A percentile compares a stretch with the other conserved stretches of the same genome.
Conservation (phyloP, 2,329 filamentous ascomycete species). For the Penicillium sp. region DNA sequence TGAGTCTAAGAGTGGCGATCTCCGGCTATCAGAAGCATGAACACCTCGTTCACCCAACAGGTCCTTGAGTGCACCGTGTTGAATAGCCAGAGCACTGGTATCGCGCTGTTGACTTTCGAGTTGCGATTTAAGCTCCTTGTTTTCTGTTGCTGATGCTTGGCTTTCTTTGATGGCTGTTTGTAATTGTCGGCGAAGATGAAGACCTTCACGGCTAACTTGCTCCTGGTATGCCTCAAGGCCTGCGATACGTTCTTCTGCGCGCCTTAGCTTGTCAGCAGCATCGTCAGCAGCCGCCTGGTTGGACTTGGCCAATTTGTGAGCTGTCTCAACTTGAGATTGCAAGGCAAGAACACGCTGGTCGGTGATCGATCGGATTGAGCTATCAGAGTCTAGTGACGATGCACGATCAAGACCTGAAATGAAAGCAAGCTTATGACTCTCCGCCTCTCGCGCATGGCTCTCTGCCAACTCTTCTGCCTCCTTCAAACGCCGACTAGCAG, state of each 20-base stretch:
- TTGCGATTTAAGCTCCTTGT: constrained; percentile 76
- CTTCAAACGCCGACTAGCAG: constrained; percentile 66
- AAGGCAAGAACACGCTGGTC: constrained; percentile 64
- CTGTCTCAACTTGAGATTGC: constrained; percentile 72
- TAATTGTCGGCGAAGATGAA: constrained; percentile 83
- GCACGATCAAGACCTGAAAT: constrained; percentile 78
- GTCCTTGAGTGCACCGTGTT: constrained; percentile 89
- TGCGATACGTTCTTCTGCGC: constrained; percentile 93
- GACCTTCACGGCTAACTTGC: constrained; percentile 88
- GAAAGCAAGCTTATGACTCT: constrained; percentile 77
- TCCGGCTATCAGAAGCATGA: constrained; percentile 65
- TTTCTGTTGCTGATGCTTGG: constrained; percentile 74
- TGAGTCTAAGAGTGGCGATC: constrained; percentile 68
- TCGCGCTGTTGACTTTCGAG: constrained; percentile 85
- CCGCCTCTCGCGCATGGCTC: constrained; percentile 81
- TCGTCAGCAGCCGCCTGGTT: constrained; percentile 85
- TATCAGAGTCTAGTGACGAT: constrained; percentile 39
- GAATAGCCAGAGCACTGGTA: constrained; percentile 86
- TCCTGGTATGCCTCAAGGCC: constrained; percentile 96
- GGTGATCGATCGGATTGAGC: constrained; percentile 32
- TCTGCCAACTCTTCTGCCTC: constrained; percentile 87
- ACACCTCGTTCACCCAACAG: constrained; percentile 86
- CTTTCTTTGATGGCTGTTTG: constrained; percentile 79
- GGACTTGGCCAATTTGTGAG: constrained; percentile 76
- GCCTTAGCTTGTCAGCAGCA: constrained; percentile 82